A percentile compares a stretch with the other conserved stretches of the same genome.
phyloP scores from a whole-genome alignment of 495 filamentous ascomycete species.

The Pseudomonodictys pantanalensis region DNA sequence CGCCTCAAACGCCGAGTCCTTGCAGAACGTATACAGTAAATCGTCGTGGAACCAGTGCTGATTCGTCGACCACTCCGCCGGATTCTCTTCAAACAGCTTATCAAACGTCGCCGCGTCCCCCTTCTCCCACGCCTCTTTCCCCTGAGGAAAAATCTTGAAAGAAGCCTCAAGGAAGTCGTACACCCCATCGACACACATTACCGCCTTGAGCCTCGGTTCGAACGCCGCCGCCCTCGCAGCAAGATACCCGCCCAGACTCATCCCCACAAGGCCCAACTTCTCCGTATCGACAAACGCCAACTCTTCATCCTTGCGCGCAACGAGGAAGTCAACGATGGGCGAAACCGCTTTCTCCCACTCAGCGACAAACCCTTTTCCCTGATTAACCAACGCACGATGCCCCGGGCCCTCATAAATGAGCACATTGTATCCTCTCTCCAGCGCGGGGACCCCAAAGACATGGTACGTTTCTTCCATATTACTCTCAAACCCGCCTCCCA shows the following conservation, averaged over 20 bases:
- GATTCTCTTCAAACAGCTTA: neutral
- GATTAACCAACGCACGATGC: constrained; percentile 46
- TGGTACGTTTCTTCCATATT: constrained; percentile 49
- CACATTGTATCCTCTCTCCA: constrained; percentile 49
- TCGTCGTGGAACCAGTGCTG: constrained; percentile 43
- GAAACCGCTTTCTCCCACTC: constrained; percentile 50
- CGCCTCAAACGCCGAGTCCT: constrained; percentile 37
- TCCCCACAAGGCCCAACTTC: constrained; percentile 40
- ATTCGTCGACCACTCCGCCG: neutral
- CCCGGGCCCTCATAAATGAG: constrained; percentile 53
- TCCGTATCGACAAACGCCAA: constrained; percentile 29
- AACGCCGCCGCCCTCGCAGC: constrained; percentile 45
- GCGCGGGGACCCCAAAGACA: constrained; percentile 33
- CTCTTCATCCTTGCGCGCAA: constrained; percentile 26
- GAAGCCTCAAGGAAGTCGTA: constrained; percentile 20
- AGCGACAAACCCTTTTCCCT: constrained; percentile 49
- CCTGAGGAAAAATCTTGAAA: neutral
- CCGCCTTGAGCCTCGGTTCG: constrained; percentile 46
- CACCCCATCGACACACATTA: constrained; percentile 44
- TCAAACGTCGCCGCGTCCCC: neutral
- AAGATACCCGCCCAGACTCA: constrained; percentile 45
- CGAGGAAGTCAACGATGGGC: constrained; percentile 47
- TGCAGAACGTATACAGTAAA: constrained; percentile 46
- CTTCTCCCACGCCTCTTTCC: neutral
- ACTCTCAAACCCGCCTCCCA: constrained; percentile 40